Conservation (phyloP, 2,329 filamentous ascomycete genomes). For the Ilyonectria destructans region DNA sequence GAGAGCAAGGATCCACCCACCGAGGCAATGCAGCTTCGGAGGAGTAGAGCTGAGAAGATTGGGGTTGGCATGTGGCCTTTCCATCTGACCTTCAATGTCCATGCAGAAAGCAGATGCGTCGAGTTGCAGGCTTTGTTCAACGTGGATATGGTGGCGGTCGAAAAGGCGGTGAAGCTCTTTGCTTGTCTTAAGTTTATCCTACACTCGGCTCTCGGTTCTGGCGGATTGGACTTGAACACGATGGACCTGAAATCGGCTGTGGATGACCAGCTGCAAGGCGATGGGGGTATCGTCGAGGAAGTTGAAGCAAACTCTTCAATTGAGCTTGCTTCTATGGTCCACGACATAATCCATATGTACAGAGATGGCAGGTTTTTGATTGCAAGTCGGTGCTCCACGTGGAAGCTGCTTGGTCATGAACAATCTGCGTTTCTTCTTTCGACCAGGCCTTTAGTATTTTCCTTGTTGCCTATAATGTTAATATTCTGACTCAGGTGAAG, state of each 20-base stretch:
- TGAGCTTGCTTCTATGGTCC: conserved; percentile 5
- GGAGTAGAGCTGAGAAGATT: conserved; percentile 4
- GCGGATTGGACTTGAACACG: conserved; percentile 8
- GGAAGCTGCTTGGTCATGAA: neutral
- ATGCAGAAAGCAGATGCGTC: conserved; percentile 1
- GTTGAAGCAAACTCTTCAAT: neutral
- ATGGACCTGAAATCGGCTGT: conserved; percentile 4
- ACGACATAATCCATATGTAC: conserved; percentile 3
- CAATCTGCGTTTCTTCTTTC: neutral
- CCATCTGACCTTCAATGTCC: conserved; percentile 5
- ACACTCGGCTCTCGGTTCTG: neutral
- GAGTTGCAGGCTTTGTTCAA: conserved; percentile 8
- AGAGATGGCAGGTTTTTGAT: neutral
- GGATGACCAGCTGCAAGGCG: neutral
- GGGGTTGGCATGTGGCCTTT: conserved; percentile 3
- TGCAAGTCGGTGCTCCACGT: neutral
- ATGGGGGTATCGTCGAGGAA: conserved; percentile 1
- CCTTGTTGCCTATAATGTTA: neutral
- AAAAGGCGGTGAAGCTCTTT: neutral
- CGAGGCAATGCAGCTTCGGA: neutral
- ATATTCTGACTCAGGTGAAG: neutral
- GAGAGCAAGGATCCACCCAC: conserved; percentile 2
- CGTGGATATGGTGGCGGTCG: conserved; percentile 5
- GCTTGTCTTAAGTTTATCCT: conserved; percentile 3
- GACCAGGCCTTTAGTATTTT: neutral